These are phyloP conservation scores for Lyophyllum semitale DNA, from an alignment of 768 basidiomycete species.

Conservation along the genomic window DNA sequence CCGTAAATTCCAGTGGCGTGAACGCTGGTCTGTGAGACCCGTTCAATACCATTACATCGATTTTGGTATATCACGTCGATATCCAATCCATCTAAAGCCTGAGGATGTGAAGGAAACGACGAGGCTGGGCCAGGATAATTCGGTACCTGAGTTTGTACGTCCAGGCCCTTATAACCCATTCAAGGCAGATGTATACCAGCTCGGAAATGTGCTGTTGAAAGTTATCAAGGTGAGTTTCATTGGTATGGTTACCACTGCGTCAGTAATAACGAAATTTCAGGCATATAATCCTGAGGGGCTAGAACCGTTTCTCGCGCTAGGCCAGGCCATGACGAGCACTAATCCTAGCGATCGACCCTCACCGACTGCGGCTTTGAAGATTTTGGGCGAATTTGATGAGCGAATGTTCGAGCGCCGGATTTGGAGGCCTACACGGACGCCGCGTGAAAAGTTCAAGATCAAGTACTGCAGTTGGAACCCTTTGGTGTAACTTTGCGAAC, in stretches of 20 bases:
- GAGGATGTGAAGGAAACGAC: constrained; percentile 1
- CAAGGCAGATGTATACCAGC: neutral
- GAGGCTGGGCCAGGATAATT: constrained; percentile 20
- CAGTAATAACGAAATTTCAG: neutral
- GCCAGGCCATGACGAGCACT: neutral
- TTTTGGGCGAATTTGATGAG: neutral
- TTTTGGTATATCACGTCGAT: no score
- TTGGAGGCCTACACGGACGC: neutral
- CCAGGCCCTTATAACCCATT: neutral
- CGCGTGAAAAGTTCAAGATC: neutral
- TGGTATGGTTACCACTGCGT: neutral
- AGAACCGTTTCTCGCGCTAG: neutral
- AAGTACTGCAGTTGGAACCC: no score
- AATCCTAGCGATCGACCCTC: neutral
- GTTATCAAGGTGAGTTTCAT: neutral
- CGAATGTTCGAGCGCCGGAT: neutral
- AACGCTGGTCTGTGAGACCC: no score
- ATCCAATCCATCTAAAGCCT: no score
- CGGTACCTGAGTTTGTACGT: constrained; percentile 21
- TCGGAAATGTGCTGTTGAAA: neutral
- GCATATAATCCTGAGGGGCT: neutral
- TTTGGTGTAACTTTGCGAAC: no score
- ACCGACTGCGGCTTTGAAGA: neutral
- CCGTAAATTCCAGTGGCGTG: neutral
- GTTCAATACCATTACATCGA: no score